Evolutionary conservation across 2,329 filamentous ascomycete species (phyloP).

Genomic region (Stemphylium lycopersici): DNA sequence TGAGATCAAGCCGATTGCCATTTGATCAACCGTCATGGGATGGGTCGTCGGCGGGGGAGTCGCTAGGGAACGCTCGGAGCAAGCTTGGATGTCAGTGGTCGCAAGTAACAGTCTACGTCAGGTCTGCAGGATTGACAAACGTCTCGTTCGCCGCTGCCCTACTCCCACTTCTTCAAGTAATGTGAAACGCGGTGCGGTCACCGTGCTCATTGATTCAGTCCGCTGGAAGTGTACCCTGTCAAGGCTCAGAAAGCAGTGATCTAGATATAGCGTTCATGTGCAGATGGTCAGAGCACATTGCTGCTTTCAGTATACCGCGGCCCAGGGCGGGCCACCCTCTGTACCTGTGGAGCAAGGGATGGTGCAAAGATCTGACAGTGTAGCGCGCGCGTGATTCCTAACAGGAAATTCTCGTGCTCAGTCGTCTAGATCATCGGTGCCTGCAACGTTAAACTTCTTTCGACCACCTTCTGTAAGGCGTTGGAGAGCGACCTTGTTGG

Average conservation of each 20-base stretch:
- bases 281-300: constrained; percentile 35
- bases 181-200: constrained; percentile 42
- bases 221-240: constrained; percentile 36
- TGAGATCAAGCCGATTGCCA: constrained; percentile 41
- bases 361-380: constrained; percentile 36
- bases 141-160: constrained; percentile 42
- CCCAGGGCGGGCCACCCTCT: constrained; percentile 40
- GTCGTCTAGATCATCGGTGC: constrained; percentile 63
- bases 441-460: constrained; percentile 85
- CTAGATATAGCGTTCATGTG: constrained; percentile 41
- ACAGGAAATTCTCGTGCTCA: constrained; percentile 40
- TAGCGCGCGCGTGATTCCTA: constrained; percentile 38
- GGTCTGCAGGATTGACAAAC: constrained; percentile 40
- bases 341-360: constrained; percentile 45
- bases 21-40: constrained; percentile 41
- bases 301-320: constrained; percentile 39
- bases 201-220: constrained; percentile 44
- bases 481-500: constrained; percentile 88
- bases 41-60: constrained; percentile 47
- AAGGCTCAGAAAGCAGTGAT: constrained; percentile 32
- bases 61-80: constrained; percentile 44
- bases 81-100: constrained; percentile 47
- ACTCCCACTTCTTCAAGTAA: constrained; percentile 31
- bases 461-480: constrained; percentile 82
- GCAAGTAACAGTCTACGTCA: constrained; percentile 41